Conservation (phyloP, 768 basidiomycete genomes). For the Boletus reticuloceps region DNA sequence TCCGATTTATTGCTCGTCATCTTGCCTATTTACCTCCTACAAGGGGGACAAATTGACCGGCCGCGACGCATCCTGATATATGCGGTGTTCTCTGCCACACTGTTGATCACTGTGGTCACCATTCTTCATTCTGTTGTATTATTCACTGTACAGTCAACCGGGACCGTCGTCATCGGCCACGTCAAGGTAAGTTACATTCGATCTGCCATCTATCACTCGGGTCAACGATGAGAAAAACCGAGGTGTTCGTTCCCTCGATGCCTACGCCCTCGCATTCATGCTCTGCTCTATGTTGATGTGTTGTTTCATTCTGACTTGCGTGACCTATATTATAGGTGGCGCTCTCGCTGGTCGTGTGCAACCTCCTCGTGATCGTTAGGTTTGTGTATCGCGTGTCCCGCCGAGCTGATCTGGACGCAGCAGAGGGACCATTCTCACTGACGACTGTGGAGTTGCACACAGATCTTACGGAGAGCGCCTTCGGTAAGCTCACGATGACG, state of each 20-base stretch:
- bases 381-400: conserved; percentile 17
- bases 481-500: not conserved
- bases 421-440: not conserved
- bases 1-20: conserved; percentile 19
- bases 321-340: conserved; percentile 11
- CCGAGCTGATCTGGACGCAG: conserved; percentile 5
- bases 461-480: not conserved
- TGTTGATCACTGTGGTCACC: conserved; percentile 17
- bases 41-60: not conserved
- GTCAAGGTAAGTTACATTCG: conserved; percentile 17
- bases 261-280: too few relatives aligned
- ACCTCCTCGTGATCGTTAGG: conserved; percentile 24
- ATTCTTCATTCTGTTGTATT: conserved; percentile 18
- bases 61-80: conserved; percentile 18
- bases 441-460: conserved; percentile 16
- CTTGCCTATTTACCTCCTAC: conserved; percentile 15
- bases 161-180: conserved; percentile 20
- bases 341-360: conserved; percentile 24
- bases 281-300: too few relatives aligned
- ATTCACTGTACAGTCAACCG: not conserved
- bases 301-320: not conserved
- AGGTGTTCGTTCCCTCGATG: too few relatives aligned
- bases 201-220: not conserved
- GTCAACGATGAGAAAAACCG: too few relatives aligned
- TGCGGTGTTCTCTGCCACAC: conserved; percentile 19